Conservation (phyloP, 2,329 filamentous ascomycete species). For the Stemphylium lycopersici region DNA sequence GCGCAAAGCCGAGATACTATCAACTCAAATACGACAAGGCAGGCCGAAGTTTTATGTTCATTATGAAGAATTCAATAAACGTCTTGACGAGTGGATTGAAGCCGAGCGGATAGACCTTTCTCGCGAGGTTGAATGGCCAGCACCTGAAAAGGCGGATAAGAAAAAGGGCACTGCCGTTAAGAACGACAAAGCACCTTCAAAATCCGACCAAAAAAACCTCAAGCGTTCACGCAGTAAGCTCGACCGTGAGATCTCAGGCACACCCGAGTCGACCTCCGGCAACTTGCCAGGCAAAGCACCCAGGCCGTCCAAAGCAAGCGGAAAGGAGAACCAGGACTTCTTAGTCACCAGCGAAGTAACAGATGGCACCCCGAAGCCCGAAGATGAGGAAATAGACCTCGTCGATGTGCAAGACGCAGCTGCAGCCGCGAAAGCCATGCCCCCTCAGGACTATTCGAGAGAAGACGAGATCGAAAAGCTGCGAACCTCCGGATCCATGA, state of each 20-base stretch:
- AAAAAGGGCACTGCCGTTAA: conserved; percentile 68
- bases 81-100: conserved; percentile 85
- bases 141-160: conserved; percentile 87
- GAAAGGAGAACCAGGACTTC: conserved; percentile 65
- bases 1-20: conserved; percentile 94
- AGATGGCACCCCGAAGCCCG: conserved; percentile 57
- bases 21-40: conserved; percentile 87
- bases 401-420: conserved; percentile 60
- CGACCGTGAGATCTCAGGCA: conserved; percentile 63
- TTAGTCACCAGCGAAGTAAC: conserved; percentile 55
- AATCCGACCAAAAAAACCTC: conserved; percentile 54
- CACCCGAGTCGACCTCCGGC: conserved; percentile 58
- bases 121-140: conserved; percentile 95
- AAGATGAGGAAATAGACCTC: conserved; percentile 60
- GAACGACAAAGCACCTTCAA: conserved; percentile 48
- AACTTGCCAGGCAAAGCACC: conserved; percentile 56
- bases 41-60: conserved; percentile 93
- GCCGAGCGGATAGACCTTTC: conserved; percentile 81
- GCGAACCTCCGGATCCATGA: conserved; percentile 95
- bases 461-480: conserved; percentile 97
- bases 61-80: conserved; percentile 98
- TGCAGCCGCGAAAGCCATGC: conserved; percentile 59
- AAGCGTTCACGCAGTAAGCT: conserved; percentile 55
- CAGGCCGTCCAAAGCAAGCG: conserved; percentile 62
- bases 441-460: conserved; percentile 67